Evolutionary conservation across 768 basidiomycete species (phyloP).

Genomic region (Agrocybe chaxingu): DNA sequence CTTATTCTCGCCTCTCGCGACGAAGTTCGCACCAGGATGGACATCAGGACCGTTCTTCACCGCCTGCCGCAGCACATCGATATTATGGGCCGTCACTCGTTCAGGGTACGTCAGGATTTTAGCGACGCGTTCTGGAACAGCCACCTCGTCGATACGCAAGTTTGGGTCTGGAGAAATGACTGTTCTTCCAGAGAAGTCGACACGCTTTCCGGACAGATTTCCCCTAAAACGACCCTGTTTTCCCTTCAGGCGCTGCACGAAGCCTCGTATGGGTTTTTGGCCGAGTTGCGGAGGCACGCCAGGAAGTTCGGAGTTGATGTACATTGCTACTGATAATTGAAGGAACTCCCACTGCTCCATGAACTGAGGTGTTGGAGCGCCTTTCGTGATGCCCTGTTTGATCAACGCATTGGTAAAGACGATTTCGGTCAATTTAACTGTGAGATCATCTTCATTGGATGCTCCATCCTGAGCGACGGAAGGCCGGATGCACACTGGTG

Average conservation of each 20-base stretch:
- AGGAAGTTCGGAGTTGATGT: conserved; percentile 96
- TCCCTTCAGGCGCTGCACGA: conserved; percentile 96
- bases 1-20: conserved; percentile 80
- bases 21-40: conserved; percentile 96
- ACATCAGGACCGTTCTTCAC: conserved; percentile 86
- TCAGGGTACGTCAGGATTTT: conserved; percentile 96
- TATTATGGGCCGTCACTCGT: conserved; percentile 89
- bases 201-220: conserved; percentile 97
- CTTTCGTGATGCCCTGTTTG: conserved; percentile 84
- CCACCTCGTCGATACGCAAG: conserved; percentile 96
- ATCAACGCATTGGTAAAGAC: conserved; percentile 92
- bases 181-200: conserved; percentile 97
- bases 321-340: conserved; percentile 92
- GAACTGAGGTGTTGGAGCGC: conserved; percentile 82
- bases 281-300: conserved; percentile 86
- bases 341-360: conserved; percentile 99
- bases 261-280: conserved; percentile 94
- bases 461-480: conserved; percentile 98
- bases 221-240: conserved; percentile 99
- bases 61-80: conserved; percentile 68
- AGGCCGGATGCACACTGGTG: conserved; percentile 95
- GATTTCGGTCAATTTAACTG: conserved; percentile 96
- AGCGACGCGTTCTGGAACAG: conserved; percentile 93
- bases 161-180: conserved; percentile 99
- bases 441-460: conserved; percentile 97